phyloP scores from a whole-genome alignment of 176 grass and related monocot species.

The Musa beccarii region DNA sequence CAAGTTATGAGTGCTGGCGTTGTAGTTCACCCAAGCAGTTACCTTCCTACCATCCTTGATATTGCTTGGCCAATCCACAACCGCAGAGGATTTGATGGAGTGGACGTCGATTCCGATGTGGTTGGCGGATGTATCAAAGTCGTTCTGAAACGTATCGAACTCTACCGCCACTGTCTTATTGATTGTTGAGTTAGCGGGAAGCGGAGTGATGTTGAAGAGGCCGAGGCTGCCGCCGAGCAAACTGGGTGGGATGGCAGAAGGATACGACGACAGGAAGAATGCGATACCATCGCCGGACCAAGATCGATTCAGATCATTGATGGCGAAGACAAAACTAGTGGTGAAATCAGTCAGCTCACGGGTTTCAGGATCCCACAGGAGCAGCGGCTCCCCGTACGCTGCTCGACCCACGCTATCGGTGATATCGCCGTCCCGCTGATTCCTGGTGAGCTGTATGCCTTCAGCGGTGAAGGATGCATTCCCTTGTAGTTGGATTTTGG shows the following conservation, averaged over 20 bases:
- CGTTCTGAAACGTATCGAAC: conserved; percentile 62
- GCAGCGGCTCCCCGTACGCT: background rate
- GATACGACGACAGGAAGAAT: conserved; percentile 69
- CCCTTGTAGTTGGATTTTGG: too few species aligned
- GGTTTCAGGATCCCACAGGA: conserved; percentile 19
- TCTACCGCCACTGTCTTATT: conserved; percentile 50
- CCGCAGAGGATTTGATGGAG: conserved; percentile 34
- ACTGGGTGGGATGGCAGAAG: conserved; percentile 35
- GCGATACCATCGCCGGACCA: conserved; percentile 49
- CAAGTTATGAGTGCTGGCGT: conserved; percentile 37
- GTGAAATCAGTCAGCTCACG: conserved; percentile 42
- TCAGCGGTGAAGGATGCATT: background rate
- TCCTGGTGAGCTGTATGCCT: background rate
- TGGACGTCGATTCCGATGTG: conserved; percentile 65
- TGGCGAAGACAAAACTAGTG: conserved; percentile 55
- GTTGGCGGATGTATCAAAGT: conserved; percentile 47
- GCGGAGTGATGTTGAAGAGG: conserved; percentile 34
- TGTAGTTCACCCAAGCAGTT: conserved; percentile 58
- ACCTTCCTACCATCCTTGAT: conserved; percentile 53
- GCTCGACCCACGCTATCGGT: background rate
- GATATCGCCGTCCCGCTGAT: background rate
- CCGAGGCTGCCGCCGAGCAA: conserved; percentile 46
- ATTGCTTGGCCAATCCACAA: conserved; percentile 31
- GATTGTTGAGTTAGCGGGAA: too few species aligned
- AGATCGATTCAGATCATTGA: conserved; percentile 23